Evolutionary conservation across 2,329 filamentous ascomycete genomes (phyloP).

Genomic region (Ophiocordyceps camponoti-saundersi): DNA sequence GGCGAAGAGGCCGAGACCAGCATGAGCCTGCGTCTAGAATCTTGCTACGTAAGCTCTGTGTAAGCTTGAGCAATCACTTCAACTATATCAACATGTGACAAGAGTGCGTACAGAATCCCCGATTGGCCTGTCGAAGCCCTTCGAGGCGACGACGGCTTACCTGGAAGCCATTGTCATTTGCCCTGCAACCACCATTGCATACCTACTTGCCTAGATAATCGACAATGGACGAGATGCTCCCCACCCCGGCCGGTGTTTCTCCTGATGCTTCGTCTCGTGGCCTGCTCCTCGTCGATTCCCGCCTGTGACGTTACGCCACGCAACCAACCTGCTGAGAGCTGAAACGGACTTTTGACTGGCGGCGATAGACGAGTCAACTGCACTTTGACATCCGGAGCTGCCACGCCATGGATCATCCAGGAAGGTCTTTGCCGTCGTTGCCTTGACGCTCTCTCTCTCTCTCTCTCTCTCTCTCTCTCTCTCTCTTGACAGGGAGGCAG

Average conservation of each 20-base stretch:
- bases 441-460: not conserved
- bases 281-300: not conserved
- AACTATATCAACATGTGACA: constrained; percentile 5
- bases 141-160: no score
- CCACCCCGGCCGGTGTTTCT: no score
- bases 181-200: no score
- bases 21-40: not conserved
- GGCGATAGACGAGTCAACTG: no score
- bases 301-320: not conserved
- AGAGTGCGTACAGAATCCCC: not conserved
- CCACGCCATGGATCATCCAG: not conserved
- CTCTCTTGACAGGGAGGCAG: no score
- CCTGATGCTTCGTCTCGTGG: no score
- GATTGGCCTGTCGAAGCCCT: not conserved
- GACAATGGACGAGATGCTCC: not conserved
- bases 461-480: no score
- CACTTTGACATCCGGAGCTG: not conserved
- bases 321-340: not conserved
- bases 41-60: not conserved
- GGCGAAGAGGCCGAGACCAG: not conserved
- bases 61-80: constrained; percentile 5
- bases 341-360: no score
- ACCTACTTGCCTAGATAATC: not conserved
- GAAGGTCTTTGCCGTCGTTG: not conserved
- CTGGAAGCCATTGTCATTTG: no score